Conservation (phyloP, 352 stramenopile genomes). For the Globisporangium paroecandrum region DNA sequence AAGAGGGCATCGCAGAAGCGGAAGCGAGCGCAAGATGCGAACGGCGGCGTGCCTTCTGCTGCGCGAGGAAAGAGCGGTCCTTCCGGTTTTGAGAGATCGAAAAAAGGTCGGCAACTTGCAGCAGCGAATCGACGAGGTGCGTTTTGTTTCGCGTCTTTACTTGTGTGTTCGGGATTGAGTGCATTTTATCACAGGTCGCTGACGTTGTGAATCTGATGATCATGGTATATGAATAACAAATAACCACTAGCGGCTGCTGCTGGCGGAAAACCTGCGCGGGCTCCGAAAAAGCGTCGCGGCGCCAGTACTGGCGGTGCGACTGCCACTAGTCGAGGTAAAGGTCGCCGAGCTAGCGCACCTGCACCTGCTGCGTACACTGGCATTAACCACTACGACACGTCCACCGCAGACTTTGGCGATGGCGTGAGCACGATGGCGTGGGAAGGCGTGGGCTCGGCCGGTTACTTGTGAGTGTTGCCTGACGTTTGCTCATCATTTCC, state of each 20-base stretch:
- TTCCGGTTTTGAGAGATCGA: not conserved
- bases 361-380: constrained; percentile 22
- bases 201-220: not conserved
- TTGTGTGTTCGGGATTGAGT: too few species aligned
- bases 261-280: constrained; percentile 2
- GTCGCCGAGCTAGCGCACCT: constrained; percentile 11
- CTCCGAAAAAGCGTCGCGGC: constrained; percentile 13
- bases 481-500: not conserved
- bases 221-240: not conserved
- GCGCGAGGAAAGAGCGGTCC: constrained; percentile 21
- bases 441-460: constrained; percentile 64
- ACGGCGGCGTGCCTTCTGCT: not conserved
- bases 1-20: constrained; percentile 23
- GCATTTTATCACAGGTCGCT: not conserved
- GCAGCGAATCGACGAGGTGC: constrained; percentile 12
- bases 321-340: not conserved
- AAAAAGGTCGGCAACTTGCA: not conserved
- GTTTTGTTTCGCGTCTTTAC: not conserved
- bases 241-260: not conserved
- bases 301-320: not conserved
- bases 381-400: constrained; percentile 62
- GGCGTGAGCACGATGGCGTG: constrained; percentile 65
- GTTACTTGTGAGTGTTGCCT: constrained; percentile 41
- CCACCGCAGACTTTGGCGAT: constrained; percentile 40
- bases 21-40: constrained; percentile 18